phyloP scores from a whole-genome alignment of 768 basidiomycete genomes.

The Leucocoprinus leucothites region DNA sequence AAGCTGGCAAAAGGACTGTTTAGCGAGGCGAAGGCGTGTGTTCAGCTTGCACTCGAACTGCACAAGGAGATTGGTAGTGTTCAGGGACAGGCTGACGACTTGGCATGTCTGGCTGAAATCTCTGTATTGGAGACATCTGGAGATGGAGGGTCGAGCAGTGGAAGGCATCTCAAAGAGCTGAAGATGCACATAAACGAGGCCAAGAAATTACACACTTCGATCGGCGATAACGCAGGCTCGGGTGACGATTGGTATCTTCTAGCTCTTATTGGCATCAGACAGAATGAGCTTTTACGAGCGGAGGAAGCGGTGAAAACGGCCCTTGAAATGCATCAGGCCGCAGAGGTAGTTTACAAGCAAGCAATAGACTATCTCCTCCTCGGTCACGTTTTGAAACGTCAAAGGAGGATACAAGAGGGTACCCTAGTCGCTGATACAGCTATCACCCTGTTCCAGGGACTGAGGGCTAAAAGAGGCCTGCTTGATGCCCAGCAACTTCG shows the following conservation, averaged over 20 bases:
- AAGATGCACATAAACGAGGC: background rate
- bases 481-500: too few relatives aligned
- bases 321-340: background rate
- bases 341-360: background rate
- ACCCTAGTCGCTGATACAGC: background rate
- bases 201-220: background rate
- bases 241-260: conserved; percentile 4
- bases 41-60: conserved; percentile 13
- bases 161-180: background rate
- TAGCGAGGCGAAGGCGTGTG: conserved; percentile 14
- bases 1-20: conserved; percentile 18
- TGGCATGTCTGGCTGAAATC: background rate
- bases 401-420: background rate
- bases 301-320: background rate
- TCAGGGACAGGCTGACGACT: conserved; percentile 20
- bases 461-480: background rate
- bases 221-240: background rate
- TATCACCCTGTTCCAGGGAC: background rate
- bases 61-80: conserved; percentile 17
- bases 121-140: background rate
- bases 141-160: background rate
- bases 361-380: background rate
- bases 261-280: background rate
- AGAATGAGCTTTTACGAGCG: background rate
- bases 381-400: background rate